Conservation (phyloP, 1,284 basidiomycete genomes). For the Rhodotorula sp. region DNA sequence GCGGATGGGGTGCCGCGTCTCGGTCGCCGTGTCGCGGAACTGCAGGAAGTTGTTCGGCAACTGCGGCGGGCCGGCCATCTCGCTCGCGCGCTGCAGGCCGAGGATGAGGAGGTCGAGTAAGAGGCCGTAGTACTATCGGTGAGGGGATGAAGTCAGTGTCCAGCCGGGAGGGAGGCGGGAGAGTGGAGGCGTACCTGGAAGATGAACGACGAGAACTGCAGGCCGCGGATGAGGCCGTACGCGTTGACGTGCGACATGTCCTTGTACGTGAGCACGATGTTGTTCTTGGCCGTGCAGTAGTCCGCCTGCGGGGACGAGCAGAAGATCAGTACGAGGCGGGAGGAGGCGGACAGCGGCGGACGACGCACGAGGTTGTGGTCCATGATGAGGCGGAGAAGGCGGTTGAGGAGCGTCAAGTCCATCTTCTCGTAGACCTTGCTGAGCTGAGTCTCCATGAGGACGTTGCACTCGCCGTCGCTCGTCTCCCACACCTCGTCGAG, state of each 20-base stretch:
- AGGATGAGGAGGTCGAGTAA: slow-evolving; percentile 79
- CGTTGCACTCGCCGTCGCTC: slow-evolving; percentile 90
- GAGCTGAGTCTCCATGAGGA: slow-evolving; percentile 95
- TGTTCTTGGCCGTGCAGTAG: slow-evolving; percentile 98
- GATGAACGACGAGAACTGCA: slow-evolving; percentile 95
- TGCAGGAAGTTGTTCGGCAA: slow-evolving; percentile 96
- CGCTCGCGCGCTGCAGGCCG: slow-evolving; percentile 88
- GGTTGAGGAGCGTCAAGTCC: slow-evolving; percentile 89
- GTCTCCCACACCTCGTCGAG: slow-evolving; percentile 96
- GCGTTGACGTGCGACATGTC: slow-evolving; percentile 91
- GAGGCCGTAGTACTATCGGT: slow-evolving; percentile 47
- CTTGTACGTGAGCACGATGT: slow-evolving; percentile 89
- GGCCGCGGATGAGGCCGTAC: slow-evolving; percentile 87
- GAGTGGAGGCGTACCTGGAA: slow-evolving; percentile 73
- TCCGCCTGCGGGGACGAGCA: slow-evolving; percentile 60
- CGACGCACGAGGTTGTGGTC: slow-evolving; percentile 78
- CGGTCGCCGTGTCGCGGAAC: slow-evolving; percentile 87
- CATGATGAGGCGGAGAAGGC: slow-evolving; percentile 86
- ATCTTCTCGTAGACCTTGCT: slow-evolving; percentile 98
- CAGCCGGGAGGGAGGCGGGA: background rate
- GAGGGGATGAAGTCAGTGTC: background rate
- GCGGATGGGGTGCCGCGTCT: slow-evolving; percentile 90
- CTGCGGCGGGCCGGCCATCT: slow-evolving; percentile 94
- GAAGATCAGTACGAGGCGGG: background rate
- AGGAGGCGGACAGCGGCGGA: background rate